phyloP scores from a whole-genome alignment of 179 eudicot species.

The Silene noctiflora region DNA sequence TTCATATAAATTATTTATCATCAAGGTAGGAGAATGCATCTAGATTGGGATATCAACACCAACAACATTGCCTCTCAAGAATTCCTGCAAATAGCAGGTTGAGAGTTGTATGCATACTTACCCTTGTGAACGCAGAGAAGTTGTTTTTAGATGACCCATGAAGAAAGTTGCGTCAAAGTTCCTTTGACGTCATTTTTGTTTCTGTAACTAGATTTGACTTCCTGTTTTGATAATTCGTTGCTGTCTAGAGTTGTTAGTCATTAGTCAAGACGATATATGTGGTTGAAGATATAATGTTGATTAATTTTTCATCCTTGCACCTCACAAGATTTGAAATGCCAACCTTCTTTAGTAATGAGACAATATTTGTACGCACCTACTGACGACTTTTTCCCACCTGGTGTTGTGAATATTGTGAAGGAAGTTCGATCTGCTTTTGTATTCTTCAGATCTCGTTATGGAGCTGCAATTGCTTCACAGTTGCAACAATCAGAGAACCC shows the following conservation, averaged over 20 bases:
- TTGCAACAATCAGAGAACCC: constrained; percentile 78
- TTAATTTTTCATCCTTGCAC: background rate
- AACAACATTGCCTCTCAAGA: too few relatives aligned
- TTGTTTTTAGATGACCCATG: too few relatives aligned
- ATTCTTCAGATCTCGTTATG: constrained; percentile 82
- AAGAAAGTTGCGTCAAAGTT: too few relatives aligned
- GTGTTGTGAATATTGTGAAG: constrained; percentile 35
- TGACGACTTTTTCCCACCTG: constrained; percentile 15
- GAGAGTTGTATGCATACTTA: too few relatives aligned
- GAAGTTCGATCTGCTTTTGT: constrained; percentile 97
- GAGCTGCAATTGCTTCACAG: constrained; percentile 62
- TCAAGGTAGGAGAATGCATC: too few relatives aligned
- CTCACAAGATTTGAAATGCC: background rate
- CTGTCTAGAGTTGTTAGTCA: background rate
- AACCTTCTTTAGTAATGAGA: background rate
- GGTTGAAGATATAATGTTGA: background rate
- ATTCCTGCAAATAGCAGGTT: too few relatives aligned
- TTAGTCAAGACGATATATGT: too few relatives aligned
- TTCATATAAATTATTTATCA: too few relatives aligned
- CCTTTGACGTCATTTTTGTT: too few relatives aligned
- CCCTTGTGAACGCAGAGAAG: too few relatives aligned
- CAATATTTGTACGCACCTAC: constrained; percentile 9
- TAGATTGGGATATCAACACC: too few relatives aligned
- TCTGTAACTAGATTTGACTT: too few relatives aligned
- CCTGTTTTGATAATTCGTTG: background rate